These are phyloP conservation scores for Astragalus membranaceus DNA, from an alignment of 306 rosid species.

Conservation along the genomic window DNA sequence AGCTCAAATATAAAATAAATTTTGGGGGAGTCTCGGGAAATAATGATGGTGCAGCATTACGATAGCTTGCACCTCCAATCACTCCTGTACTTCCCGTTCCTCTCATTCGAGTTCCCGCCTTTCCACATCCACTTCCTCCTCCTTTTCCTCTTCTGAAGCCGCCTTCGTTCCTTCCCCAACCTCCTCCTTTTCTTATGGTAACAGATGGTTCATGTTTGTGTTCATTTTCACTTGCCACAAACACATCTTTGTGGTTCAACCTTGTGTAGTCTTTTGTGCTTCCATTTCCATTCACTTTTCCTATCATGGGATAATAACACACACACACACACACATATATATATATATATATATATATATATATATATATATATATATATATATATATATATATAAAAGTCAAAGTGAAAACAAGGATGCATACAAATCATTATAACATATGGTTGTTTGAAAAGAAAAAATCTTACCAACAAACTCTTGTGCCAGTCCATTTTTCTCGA, in stretches of 20 bases:
- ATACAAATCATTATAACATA: no score
- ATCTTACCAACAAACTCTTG: constrained; percentile 4
- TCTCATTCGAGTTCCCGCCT: not conserved
- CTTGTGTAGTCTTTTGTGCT: not conserved
- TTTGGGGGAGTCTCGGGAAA: no score
- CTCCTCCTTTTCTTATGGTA: not conserved
- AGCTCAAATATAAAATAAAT: no score
- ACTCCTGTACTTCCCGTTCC: no score
- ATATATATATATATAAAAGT: not conserved
- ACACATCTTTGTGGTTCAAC: not conserved
- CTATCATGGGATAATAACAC: not conserved
- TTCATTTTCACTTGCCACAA: not conserved
- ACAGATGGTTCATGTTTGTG: not conserved
- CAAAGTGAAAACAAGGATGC: not conserved
- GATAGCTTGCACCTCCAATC: no score
- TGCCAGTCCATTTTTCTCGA: not conserved
- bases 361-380: no score
- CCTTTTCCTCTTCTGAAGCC: not conserved
- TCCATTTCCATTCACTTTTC: constrained; percentile 4
- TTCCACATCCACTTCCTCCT: no score
- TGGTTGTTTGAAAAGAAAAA: not conserved
- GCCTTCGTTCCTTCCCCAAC: not conserved
- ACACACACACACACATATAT: no score
- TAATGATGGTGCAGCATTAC: no score
- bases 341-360: no score